Base-by-base conservation (phyloP, 805 yeast species). In the Sugiyamaella marilandica region DNA sequence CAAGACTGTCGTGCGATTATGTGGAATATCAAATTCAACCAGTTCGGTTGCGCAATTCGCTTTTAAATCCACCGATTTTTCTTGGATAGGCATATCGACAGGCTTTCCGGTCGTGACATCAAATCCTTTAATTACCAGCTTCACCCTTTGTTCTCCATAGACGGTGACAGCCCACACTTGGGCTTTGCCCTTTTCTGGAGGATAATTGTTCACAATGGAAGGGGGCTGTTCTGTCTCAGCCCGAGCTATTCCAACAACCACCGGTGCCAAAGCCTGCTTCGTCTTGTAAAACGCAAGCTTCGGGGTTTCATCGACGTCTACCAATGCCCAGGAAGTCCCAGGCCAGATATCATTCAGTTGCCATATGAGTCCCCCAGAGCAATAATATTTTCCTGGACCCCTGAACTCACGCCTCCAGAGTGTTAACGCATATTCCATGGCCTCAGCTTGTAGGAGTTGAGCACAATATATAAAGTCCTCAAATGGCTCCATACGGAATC, bases 261-360 rank as follows among this genome's bases (percentile, higher is more conserved):
- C 51, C 11, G 68, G 58, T 16, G 59, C 51, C 49, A 69, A 61
- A 48, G 73, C 76, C 55, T 80, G 68, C 56, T 74, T 76, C 32
- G 75, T 65, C 1, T 78, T 69, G 55, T 71, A 78, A 57, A 69
- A 78, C 0, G 74, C 77, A 48, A 76, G 56, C 58, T 78, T 78
- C 4, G 78, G 78, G 36, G 71, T 61, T 35, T 59, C 59, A 45
- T 64, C 68, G 51, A 59, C 69, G 55, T 78, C 82, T 10, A 73
- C 68, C 26, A 76, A 58, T 0, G 80, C 64, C 81, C 81, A 78
- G 10, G 76, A 69, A 1, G 77, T 69, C 2, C 68, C 74, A 1
- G 81, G 81, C 77, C 80, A 76, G 50, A 76, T 73, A 58, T 78
- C 81, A 55, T 78, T 76, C 35, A 75, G 58, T 59, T 78, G 81